Evolutionary conservation across 2,329 filamentous ascomycete species (phyloP), one percentile per base, ranked within the genome.

Genomic region (Botryosphaeria dothidea): DNA sequence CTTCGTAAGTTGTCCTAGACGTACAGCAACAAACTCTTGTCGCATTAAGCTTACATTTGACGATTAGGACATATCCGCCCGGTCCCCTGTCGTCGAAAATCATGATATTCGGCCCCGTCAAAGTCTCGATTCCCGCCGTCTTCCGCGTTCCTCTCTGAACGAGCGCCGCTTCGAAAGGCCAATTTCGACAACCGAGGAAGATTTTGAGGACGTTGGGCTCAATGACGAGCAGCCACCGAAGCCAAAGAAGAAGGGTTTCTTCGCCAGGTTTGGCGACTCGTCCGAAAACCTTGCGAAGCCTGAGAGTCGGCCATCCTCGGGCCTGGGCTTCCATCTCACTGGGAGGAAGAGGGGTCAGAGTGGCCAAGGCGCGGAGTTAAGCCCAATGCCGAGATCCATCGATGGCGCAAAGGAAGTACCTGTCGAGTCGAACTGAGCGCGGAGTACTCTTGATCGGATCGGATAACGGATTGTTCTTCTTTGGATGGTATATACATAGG

Each of bases 131-230:
- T 92, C 92, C 6, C 85, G 88, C 52, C 65, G 84, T 89, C 65
- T 87, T 48, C 86, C 88, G 19, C 84, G 89, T 67, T 86, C 88
- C 8, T 84, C 87, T 7, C 76, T 89, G 62, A 82, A 84, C 65
- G 82, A 86, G 67, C 83, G 82, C 65, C 83, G 83, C 58, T 86
- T 88, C 69, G 85, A 86, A 64, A 81, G 81, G 72, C 84, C 88
- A 63, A 83, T 72, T 54, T 83, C 87, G n/a, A 90, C 88, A 31
- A 85, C 87, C 46, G 92, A 95, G 71, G 92, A 96, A 72, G 83
- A 83, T 15, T 97, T 98, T 71, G 94, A 97, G 75, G 94, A 98
- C 61, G 92, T 98, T 8, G 92, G 92, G 3, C 81, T 98, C 51
- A 87, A 89, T 66, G 93, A 97, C 69, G 92, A 95, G n/a, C n/a